Conservation (phyloP, 2,329 filamentous ascomycete genomes). For the Sphaerulina populicola region DNA sequence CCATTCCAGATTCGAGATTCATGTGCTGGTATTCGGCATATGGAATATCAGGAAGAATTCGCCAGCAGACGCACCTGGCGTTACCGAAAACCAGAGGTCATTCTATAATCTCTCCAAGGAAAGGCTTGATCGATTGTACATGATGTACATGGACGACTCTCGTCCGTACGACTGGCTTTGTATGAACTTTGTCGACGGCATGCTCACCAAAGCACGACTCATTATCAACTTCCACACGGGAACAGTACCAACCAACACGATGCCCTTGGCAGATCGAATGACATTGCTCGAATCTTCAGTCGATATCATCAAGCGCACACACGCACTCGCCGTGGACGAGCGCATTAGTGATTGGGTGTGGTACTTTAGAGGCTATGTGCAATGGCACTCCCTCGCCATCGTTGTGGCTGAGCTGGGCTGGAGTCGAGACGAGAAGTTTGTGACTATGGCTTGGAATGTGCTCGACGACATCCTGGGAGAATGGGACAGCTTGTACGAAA, state of each 20-base stretch:
- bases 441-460: constrained; percentile 23
- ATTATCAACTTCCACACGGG: constrained; percentile 24
- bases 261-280: constrained; percentile 19
- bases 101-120: constrained; percentile 13
- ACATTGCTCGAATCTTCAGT: constrained; percentile 22
- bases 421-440: constrained; percentile 21
- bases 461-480: constrained; percentile 23
- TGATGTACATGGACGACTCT: constrained; percentile 19
- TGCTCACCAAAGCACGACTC: constrained; percentile 26
- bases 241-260: constrained; percentile 18
- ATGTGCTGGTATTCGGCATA: constrained; percentile 17
- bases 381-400: constrained; percentile 27
- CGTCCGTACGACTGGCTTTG: constrained; percentile 27
- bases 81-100: constrained; percentile 14
- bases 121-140: constrained; percentile 18
- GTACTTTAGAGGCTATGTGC: constrained; percentile 26
- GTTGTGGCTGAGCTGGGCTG: constrained; percentile 25
- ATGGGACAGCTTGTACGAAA: constrained; percentile 24
- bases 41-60: constrained; percentile 12
- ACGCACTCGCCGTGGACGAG: constrained; percentile 17
- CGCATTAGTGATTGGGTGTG: constrained; percentile 19
- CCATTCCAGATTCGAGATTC: constrained; percentile 15
- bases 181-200: constrained; percentile 18
- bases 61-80: neutral
- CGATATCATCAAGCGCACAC: constrained; percentile 22